phyloP scores from a whole-genome alignment of 192 early-diverging fungal species.

The Coemansia biformis region DNA sequence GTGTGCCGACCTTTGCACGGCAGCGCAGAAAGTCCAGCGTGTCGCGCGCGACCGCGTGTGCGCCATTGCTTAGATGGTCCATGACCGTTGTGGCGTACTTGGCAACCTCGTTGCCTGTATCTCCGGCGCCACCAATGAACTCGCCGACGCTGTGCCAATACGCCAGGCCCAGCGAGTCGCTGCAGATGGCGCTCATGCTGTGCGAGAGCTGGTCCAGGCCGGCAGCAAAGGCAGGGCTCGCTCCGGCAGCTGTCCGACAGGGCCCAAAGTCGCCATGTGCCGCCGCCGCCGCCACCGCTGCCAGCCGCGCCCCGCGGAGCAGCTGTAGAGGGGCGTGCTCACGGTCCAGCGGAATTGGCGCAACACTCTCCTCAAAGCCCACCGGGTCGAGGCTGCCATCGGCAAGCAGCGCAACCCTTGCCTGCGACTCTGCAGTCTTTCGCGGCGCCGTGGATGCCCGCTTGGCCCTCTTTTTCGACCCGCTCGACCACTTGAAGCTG shows the following conservation, averaged over 20 bases:
- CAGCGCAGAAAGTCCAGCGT: conserved; percentile 4
- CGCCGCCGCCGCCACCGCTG: conserved; percentile 7
- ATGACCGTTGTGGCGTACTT: conserved; percentile 25
- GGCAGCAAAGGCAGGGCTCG: not conserved
- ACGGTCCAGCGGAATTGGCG: conserved; percentile 10
- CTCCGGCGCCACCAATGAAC: conserved; percentile 42
- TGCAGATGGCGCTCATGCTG: conserved; percentile 22
- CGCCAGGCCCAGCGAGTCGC: conserved; percentile 38
- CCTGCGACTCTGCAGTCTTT: conserved; percentile 19
- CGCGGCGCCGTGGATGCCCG: conserved; percentile 16
- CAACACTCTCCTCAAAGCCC: conserved; percentile 30
- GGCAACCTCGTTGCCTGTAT: conserved; percentile 14
- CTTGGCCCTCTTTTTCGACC: conserved; percentile 10
- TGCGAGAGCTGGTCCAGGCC: not conserved
- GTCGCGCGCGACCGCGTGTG: conserved; percentile 17
- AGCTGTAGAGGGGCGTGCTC: conserved; percentile 6
- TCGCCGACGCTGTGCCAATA: conserved; percentile 48
- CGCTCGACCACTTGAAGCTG: conserved; percentile 33
- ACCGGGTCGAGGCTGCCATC: conserved; percentile 35
- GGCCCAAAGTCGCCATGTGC: conserved; percentile 28
- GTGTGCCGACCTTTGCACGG: not conserved
- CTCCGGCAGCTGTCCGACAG: not conserved
- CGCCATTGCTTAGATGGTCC: conserved; percentile 36
- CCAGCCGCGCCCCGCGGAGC: conserved; percentile 3
- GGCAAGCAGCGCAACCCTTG: conserved; percentile 15